Percentiles rank a stretch among this genome's conserved stretches.
Evolutionary conservation across 371 early-diverging fungal species (phyloP).

Genomic region (Catenaria anguillulae): DNA sequence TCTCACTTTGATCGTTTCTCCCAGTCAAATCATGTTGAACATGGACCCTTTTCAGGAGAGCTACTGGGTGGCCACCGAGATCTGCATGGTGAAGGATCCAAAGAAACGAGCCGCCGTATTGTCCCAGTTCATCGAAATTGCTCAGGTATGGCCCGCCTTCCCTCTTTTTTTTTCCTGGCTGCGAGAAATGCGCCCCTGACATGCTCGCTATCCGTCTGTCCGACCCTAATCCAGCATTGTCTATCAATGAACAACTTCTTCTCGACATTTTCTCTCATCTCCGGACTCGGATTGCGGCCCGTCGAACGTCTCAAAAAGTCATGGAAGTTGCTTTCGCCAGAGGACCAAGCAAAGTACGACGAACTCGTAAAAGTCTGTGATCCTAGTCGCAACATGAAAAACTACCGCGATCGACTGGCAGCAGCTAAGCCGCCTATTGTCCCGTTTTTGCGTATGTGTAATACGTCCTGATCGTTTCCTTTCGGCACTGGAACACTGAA

Average conservation of each 20-base stretch:
- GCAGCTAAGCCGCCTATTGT: conserved; percentile 29
- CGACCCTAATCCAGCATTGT: conserved; percentile 16
- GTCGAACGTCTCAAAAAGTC: conserved; percentile 36
- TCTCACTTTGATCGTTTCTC: not conserved
- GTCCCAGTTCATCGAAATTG: conserved; percentile 24
- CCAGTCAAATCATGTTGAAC: too few species aligned
- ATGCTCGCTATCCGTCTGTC: not conserved
- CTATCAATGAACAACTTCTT: conserved; percentile 33
- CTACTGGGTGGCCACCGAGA: conserved; percentile 40
- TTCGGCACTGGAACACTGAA: too few species aligned
- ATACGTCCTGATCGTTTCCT: not conserved
- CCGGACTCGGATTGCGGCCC: conserved; percentile 28
- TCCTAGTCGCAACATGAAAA: conserved; percentile 36
- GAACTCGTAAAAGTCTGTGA: conserved; percentile 31
- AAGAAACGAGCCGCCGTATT: conserved; percentile 25
- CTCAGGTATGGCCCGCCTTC: conserved; percentile 24
- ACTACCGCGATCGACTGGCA: conserved; percentile 25
- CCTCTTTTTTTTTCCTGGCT: not conserved
- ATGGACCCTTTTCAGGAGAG: conserved; percentile 17
- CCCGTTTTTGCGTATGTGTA: conserved; percentile 33
- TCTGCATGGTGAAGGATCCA: conserved; percentile 22
- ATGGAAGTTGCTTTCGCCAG: conserved; percentile 24
- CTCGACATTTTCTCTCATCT: conserved; percentile 27
- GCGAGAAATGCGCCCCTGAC: too few species aligned
- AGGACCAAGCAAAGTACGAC: conserved; percentile 15